These are phyloP conservation scores for Wickerhamomyces mucosus DNA, from an alignment of 805 yeast genomes.

Conservation along the genomic window DNA sequence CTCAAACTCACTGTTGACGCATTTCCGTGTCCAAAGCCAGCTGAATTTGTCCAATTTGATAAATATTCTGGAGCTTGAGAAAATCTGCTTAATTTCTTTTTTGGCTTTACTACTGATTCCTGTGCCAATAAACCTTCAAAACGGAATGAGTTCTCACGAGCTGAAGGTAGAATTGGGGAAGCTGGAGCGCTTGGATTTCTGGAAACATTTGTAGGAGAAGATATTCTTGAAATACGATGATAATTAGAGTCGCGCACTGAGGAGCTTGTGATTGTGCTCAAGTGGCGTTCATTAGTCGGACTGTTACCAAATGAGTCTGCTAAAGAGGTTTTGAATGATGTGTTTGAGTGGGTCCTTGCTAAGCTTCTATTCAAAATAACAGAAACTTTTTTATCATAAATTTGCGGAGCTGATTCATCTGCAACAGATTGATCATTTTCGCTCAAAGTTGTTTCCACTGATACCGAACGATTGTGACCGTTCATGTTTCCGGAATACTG, in stretches of 20 bases:
- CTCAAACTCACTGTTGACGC: too few species aligned
- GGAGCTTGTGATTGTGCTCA: slow-evolving; percentile 16
- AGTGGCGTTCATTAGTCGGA: slow-evolving; percentile 17
- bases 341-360: slow-evolving; percentile 64
- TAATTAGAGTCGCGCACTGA: slow-evolving; percentile 8
- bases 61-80: slow-evolving; percentile 14
- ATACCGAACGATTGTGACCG: slow-evolving; percentile 30
- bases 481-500: slow-evolving; percentile 14
- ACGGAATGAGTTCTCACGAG: slow-evolving; percentile 34
- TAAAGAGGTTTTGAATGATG: slow-evolving; percentile 67
- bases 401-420: slow-evolving; percentile 66
- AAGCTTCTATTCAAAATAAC: slow-evolving; percentile 64
- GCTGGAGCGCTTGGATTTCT: slow-evolving; percentile 11
- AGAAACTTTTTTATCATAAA: slow-evolving; percentile 72
- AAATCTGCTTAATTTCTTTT: slow-evolving; percentile 12
- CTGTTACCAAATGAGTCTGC: slow-evolving; percentile 51
- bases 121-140: slow-evolving; percentile 28
- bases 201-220: slow-evolving; percentile 4
- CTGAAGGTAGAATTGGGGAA: slow-evolving; percentile 20
- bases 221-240: slow-evolving; percentile 3
- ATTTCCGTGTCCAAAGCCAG: slow-evolving; percentile 4
- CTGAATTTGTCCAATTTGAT: slow-evolving; percentile 12
- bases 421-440: slow-evolving; percentile 36
- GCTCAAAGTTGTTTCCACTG: slow-evolving; percentile 55
- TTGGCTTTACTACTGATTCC: slow-evolving; percentile 5